phyloP scores from a whole-genome alignment of 176 grass and related monocot genomes.

The Triticum urartu region DNA sequence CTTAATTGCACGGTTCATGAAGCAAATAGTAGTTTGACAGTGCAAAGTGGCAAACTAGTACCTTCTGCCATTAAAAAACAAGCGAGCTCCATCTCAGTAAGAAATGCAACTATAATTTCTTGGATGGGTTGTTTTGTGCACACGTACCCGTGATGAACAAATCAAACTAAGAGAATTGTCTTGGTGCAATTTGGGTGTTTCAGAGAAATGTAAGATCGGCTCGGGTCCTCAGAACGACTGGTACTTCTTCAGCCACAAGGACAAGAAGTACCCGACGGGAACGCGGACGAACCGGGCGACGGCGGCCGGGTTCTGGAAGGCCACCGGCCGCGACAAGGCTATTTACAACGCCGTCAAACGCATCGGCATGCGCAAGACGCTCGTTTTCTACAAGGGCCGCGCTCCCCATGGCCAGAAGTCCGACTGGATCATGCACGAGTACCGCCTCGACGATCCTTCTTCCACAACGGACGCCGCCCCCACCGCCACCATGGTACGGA shows the following conservation, averaged over 20 bases:
- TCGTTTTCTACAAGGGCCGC: constrained; percentile 98
- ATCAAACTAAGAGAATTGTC: neutral
- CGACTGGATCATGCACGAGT: constrained; percentile 99
- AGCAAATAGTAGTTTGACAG: neutral
- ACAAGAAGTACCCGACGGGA: constrained; percentile 99
- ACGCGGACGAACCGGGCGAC: constrained; percentile 92
- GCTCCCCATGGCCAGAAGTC: constrained; percentile 92
- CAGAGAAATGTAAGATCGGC: constrained; percentile 94
- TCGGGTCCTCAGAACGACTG: constrained; percentile 95
- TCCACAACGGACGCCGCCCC: neutral
- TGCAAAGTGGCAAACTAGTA: constrained; percentile 8
- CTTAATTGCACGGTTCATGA: neutral
- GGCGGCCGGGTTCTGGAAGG: constrained; percentile 91
- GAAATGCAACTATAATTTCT: neutral
- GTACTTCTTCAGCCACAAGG: constrained; percentile 99
- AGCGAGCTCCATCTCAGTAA: neutral
- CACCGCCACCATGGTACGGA: constrained; percentile 22
- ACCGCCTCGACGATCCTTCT: constrained; percentile 72
- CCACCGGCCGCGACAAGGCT: constrained; percentile 94
- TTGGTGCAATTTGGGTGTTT: neutral
- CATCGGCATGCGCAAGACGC: constrained; percentile 98
- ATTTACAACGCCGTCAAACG: constrained; percentile 78
- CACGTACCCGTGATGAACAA: neutral
- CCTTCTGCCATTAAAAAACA: neutral
- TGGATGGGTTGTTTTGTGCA: neutral